Conservation (phyloP, 139 green algal genomes). For the Tetraselmis chui region DNA sequence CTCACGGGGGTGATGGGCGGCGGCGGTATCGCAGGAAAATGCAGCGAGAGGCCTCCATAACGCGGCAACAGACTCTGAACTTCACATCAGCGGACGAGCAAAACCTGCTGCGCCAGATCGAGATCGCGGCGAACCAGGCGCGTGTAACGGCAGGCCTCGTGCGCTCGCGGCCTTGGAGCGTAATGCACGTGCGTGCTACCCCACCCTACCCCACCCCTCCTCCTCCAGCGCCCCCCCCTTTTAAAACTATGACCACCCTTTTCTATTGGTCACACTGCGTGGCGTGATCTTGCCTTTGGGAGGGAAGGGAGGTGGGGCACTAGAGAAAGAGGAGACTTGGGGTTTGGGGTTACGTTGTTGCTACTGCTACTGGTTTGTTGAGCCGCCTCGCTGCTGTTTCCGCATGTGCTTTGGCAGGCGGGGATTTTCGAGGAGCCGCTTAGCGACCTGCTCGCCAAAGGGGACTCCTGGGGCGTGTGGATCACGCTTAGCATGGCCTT, state of each 20-base stretch:
- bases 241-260: too few species aligned
- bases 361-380: too few species aligned
- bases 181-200: not conserved
- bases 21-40: not conserved
- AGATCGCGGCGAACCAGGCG: not conserved
- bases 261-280: too few species aligned
- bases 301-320: too few species aligned
- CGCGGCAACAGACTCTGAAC: not conserved
- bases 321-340: too few species aligned
- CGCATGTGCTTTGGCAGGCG: too few species aligned
- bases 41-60: not conserved
- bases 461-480: not conserved
- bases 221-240: too few species aligned
- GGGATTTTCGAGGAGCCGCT: not conserved
- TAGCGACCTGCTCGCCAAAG: not conserved
- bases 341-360: too few species aligned
- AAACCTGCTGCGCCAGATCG: not conserved
- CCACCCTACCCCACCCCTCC: too few species aligned
- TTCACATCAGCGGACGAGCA: not conserved
- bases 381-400: too few species aligned
- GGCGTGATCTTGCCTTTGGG: too few species aligned
- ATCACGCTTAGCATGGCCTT: not conserved
- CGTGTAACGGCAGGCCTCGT: not conserved
- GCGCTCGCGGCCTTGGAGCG: not conserved
- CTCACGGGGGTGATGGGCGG: too few species aligned